Percentiles rank a stretch among this genome's conserved stretches.
Conservation (phyloP, 495 filamentous ascomycete genomes). For the Penicillium atrosanguineum region DNA sequence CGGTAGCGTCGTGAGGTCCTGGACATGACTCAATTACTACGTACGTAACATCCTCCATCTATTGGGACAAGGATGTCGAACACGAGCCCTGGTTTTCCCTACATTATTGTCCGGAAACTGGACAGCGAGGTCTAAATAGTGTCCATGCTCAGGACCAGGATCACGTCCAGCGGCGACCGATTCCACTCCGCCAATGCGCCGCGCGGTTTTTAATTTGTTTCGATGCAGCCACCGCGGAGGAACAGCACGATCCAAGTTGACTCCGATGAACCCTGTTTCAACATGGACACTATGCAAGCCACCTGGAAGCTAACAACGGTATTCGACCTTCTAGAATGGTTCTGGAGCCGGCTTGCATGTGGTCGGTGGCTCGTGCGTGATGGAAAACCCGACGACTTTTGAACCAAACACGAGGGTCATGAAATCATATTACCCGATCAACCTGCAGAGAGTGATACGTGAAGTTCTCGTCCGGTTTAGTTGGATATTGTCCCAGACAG, state of each 20-base stretch:
- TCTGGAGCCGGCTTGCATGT: slow-evolving; percentile 10
- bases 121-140: not conserved
- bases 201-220: slow-evolving; percentile 7
- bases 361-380: slow-evolving; percentile 2
- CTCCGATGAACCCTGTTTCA: slow-evolving; percentile 7
- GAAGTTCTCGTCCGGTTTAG: slow-evolving; percentile 9
- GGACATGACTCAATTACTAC: slow-evolving; percentile 5
- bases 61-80: slow-evolving; percentile 5
- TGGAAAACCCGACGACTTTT: not conserved
- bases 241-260: slow-evolving; percentile 8
- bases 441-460: not conserved
- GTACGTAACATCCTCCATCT: slow-evolving; percentile 4
- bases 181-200: not conserved
- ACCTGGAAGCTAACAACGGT: slow-evolving; percentile 9
- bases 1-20: not conserved
- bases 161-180: not conserved
- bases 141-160: not conserved
- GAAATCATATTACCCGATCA: slow-evolving; percentile 5
- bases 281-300: slow-evolving; percentile 12
- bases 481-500: slow-evolving; percentile 17
- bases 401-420: not conserved
- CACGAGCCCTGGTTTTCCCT: slow-evolving; percentile 8
- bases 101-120: not conserved
- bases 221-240: slow-evolving; percentile 10
- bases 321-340: slow-evolving; percentile 20